Evolutionary conservation across 805 yeast species (phyloP), one percentile per base, ranked within the genome.

Genomic region (Candida schatavii): DNA sequence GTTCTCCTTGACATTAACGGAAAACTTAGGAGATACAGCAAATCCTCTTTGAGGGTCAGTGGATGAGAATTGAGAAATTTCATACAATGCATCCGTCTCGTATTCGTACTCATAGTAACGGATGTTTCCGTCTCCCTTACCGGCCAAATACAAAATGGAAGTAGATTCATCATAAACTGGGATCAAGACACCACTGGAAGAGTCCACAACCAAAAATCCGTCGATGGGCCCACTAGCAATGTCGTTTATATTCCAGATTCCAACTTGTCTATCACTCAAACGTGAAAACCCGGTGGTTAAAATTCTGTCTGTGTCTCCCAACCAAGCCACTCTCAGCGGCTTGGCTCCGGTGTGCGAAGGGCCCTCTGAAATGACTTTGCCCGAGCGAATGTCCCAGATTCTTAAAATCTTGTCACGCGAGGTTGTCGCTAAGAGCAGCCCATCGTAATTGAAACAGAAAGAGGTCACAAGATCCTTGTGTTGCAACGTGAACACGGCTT

Each of bases 41-140:
- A 91, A 82, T 1, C 99, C 99, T 63, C 99, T 85, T 72, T 93
- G 99, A 2, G 99, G 93, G 26, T 88, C 95, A 2, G 81, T 78
- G 3, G 97, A 88, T 46, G 83, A 82, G 62, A 77, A 93, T 61
- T 91, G 97, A n/a, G 96, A 86, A 45, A 93, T 68, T 52, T 85
- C 88, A 64, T 74, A 82, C 42, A 93, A 72, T 55, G 82, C 85
- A 55, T 91, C 97, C 54, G 86, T 80, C 47, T 82, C 88, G 62
- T 78, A 88, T 70, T 93, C 99, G 59, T 72, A 93, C 70, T 93
- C 99, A 59, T 72, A 93, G 67, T 91, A 91, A 57, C 97, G 86
- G 55, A 93, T 88, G 62, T 91, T 93, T 54, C 98, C 98, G 63
- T 93, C 99, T 62, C 97, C 97, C 64, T 93, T 91, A 52, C 99